Conservation (phyloP, 805 yeast species). For the Metschnikowia noctiluminum region DNA sequence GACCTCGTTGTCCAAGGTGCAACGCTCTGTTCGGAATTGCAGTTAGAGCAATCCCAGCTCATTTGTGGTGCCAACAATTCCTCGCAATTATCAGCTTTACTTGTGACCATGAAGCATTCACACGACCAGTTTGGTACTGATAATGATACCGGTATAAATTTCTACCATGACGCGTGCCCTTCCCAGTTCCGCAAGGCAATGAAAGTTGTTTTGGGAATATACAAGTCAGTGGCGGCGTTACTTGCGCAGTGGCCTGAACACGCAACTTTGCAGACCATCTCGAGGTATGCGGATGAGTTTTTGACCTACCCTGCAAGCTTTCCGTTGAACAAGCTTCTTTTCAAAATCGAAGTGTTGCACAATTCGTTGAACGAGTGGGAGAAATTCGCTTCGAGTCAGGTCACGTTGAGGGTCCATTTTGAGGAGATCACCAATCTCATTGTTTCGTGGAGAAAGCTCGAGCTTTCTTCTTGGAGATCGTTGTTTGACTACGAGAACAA, state of each 20-base stretch:
- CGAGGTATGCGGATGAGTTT: conserved; percentile 63
- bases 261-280: conserved; percentile 73
- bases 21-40: conserved; percentile 12
- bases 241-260: conserved; percentile 90
- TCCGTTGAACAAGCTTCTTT: conserved; percentile 74
- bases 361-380: conserved; percentile 90
- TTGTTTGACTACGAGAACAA: conserved; percentile 65
- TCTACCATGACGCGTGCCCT: conserved; percentile 63
- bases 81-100: conserved; percentile 21
- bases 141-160: conserved; percentile 31
- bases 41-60: conserved; percentile 9
- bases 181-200: conserved; percentile 62
- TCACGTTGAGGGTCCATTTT: conserved; percentile 55
- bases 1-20: conserved; percentile 15
- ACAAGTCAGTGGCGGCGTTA: conserved; percentile 38
- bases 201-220: conserved; percentile 33
- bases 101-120: conserved; percentile 20
- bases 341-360: conserved; percentile 82
- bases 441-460: conserved; percentile 88
- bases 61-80: conserved; percentile 18
- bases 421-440: conserved; percentile 63
- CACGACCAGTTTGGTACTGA: conserved; percentile 18
- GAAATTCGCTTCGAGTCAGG: conserved; percentile 78
- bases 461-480: conserved; percentile 79
- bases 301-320: conserved; percentile 57